phyloP scores from a whole-genome alignment of 768 basidiomycete species.

The Hypholoma fasciculare region DNA sequence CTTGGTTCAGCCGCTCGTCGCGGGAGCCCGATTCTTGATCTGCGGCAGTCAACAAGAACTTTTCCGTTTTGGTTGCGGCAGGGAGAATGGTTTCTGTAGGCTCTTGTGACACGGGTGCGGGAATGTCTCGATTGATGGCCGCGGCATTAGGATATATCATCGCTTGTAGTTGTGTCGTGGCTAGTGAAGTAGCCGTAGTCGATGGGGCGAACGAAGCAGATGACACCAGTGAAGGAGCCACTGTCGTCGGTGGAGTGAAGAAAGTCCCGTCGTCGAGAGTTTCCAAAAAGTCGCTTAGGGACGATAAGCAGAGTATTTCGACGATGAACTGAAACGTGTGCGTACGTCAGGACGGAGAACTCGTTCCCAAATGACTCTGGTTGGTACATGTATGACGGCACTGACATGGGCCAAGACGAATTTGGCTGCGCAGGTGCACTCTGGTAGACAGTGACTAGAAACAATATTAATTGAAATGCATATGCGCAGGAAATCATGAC shows the following conservation, averaged over 20 bases:
- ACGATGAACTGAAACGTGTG: conserved; percentile 8
- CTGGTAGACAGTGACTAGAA: conserved; percentile 38
- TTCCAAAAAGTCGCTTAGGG: conserved; percentile 78
- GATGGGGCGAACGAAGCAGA: conserved; percentile 30
- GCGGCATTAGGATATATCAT: conserved; percentile 10
- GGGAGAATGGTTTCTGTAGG: conserved; percentile 59
- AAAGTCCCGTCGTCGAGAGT: conserved; percentile 84
- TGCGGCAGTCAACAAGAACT: conserved; percentile 89
- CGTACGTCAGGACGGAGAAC: conserved; percentile 78
- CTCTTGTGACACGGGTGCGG: conserved; percentile 25
- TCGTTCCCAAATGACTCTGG: conserved; percentile 79
- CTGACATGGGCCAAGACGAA: conserved; percentile 56
- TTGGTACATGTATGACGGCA: conserved; percentile 61
- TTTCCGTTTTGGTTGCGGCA: conserved; percentile 79
- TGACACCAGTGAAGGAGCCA: conserved; percentile 50
- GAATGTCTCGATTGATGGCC: conserved; percentile 8
- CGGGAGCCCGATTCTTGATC: conserved; percentile 92
- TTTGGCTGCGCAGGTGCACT: conserved; percentile 31
- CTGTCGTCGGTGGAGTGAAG: conserved; percentile 61
- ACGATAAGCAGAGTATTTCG: conserved; percentile 5
- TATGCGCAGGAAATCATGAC: conserved; percentile 6
- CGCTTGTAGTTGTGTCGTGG: conserved; percentile 14
- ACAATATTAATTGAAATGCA: not conserved
- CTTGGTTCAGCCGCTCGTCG: conserved; percentile 85
- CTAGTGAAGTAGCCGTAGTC: conserved; percentile 5